Evolutionary conservation across 2,329 filamentous ascomycete genomes (phyloP).

Genomic region (Myriangium duriaei): DNA sequence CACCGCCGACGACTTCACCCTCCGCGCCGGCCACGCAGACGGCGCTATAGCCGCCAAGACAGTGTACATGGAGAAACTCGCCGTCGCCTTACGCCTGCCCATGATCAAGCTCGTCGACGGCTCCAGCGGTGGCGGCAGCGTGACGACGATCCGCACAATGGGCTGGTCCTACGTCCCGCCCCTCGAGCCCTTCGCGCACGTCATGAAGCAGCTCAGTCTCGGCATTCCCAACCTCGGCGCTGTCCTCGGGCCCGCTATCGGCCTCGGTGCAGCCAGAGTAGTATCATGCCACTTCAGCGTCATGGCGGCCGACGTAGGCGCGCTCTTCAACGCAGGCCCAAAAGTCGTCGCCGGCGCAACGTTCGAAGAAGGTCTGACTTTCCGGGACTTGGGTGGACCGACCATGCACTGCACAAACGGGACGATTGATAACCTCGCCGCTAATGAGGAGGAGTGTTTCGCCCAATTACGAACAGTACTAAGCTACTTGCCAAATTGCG

Average conservation of each 20-base stretch:
- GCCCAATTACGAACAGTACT: constrained; percentile 47
- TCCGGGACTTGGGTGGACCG: constrained; percentile 48
- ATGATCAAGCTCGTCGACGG: constrained; percentile 55
- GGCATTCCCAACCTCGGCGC: constrained; percentile 54
- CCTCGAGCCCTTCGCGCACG: constrained; percentile 40
- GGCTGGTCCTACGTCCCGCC: constrained; percentile 51
- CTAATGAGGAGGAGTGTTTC: constrained; percentile 49
- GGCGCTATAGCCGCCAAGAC: constrained; percentile 48
- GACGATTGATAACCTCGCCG: constrained; percentile 52
- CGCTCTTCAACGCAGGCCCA: constrained; percentile 51
- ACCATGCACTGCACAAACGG: constrained; percentile 52
- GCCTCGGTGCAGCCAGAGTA: constrained; percentile 49
- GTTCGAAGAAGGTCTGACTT: constrained; percentile 49
- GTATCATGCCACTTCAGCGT: constrained; percentile 53
- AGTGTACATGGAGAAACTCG: constrained; percentile 49
- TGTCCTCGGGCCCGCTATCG: constrained; percentile 51
- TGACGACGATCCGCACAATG: constrained; percentile 43
- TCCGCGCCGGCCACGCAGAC: constrained; percentile 52
- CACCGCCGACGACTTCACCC: constrained; percentile 52
- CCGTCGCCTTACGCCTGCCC: constrained; percentile 43
- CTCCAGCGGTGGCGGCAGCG: constrained; percentile 48
- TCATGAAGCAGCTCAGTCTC: constrained; percentile 46
- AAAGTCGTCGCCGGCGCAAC: constrained; percentile 51
- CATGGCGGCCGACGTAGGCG: constrained; percentile 51
- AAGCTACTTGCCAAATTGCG: constrained; percentile 46